These are phyloP conservation scores for Aspergillus eucalypticola DNA, from an alignment of 2,329 filamentous ascomycete species.

Conservation along the genomic window DNA sequence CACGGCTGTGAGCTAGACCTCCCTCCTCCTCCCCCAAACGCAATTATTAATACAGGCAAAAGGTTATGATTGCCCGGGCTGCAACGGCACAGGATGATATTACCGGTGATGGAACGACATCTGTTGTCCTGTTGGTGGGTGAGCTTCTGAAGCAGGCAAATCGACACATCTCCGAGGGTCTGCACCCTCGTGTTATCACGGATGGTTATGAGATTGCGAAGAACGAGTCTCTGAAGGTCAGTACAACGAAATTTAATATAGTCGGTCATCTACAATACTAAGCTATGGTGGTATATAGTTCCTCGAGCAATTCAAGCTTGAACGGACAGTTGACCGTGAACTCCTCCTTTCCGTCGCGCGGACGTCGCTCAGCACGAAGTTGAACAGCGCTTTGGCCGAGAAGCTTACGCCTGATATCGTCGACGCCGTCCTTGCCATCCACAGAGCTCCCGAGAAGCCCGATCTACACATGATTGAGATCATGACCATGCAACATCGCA, in stretches of 20 bases:
- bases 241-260: not conserved
- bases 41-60: conserved; percentile 25
- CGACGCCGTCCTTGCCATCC: conserved; percentile 92
- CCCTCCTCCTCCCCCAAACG: conserved; percentile 9
- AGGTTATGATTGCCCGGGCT: conserved; percentile 72
- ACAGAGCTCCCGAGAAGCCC: conserved; percentile 84
- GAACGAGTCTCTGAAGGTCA: conserved; percentile 81
- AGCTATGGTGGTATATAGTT: conserved; percentile 59
- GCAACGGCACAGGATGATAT: conserved; percentile 98
- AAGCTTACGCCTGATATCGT: conserved; percentile 94
- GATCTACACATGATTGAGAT: conserved; percentile 99
- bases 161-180: conserved; percentile 91
- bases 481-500: conserved; percentile 99
- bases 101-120: conserved; percentile 95
- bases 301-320: conserved; percentile 88
- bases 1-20: conserved; percentile 67
- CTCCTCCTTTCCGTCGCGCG: conserved; percentile 89
- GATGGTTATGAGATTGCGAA: conserved; percentile 98
- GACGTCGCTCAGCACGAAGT: conserved; percentile 92
- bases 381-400: conserved; percentile 84
- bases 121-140: conserved; percentile 90
- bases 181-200: conserved; percentile 94
- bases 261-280: conserved; percentile 1
- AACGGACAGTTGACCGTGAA: conserved; percentile 86
- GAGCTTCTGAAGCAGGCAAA: conserved; percentile 98